Conservation (phyloP, 2,329 filamentous ascomycete species). For the Arthrobotrys conoides region DNA sequence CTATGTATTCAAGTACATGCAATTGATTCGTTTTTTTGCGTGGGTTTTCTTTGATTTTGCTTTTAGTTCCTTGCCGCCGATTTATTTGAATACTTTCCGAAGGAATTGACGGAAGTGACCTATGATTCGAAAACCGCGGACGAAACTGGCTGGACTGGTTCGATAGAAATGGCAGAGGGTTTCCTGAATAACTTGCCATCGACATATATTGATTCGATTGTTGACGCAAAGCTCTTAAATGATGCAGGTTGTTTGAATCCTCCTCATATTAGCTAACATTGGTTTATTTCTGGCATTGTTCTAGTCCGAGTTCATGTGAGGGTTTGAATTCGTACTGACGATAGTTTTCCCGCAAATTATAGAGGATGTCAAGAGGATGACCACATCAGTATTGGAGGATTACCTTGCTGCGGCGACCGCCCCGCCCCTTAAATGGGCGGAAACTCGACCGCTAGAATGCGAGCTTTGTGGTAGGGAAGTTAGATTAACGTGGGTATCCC, state of each 20-base stretch:
- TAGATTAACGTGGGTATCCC: slow-evolving; percentile 45
- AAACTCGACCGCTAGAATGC: slow-evolving; percentile 74
- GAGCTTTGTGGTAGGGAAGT: slow-evolving; percentile 78
- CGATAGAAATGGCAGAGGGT: slow-evolving; percentile 49
- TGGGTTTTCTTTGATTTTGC: slow-evolving; percentile 12
- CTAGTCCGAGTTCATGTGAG: background rate
- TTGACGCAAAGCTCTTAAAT: slow-evolving; percentile 52
- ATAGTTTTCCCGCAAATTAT: slow-evolving; percentile 3
- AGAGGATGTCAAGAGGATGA: slow-evolving; percentile 60
- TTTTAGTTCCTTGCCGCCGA: slow-evolving; percentile 57
- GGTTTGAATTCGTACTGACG: slow-evolving; percentile 22
- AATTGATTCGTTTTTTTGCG: slow-evolving; percentile 39
- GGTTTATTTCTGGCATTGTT: background rate
- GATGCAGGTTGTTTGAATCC: slow-evolving; percentile 55
- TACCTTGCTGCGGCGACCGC: slow-evolving; percentile 75
- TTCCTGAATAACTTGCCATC: slow-evolving; percentile 56
- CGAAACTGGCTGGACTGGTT: slow-evolving; percentile 43
- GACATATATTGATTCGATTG: slow-evolving; percentile 56
- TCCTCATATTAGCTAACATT: slow-evolving; percentile 3
- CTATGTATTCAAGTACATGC: slow-evolving; percentile 26
- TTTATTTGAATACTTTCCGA: slow-evolving; percentile 56
- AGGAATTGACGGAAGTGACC: slow-evolving; percentile 52
- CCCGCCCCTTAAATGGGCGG: slow-evolving; percentile 75
- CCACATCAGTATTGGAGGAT: slow-evolving; percentile 69
- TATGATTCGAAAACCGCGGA: slow-evolving; percentile 57